Conservation (phyloP, 2,329 filamentous ascomycete species). For the Aspergillus fijiensis region DNA sequence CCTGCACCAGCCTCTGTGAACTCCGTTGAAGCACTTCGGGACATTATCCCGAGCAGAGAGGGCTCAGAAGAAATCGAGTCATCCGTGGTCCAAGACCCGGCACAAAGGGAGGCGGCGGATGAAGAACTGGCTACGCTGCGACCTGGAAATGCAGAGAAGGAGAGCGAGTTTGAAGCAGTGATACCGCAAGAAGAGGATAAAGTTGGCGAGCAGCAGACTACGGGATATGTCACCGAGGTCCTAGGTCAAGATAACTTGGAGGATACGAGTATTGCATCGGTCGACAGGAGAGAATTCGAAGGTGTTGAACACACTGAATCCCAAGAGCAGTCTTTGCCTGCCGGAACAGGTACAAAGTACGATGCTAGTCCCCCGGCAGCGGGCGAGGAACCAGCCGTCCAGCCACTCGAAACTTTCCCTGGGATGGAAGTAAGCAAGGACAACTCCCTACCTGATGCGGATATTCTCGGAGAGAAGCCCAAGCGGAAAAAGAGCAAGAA, state of each 20-base stretch:
- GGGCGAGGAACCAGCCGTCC: constrained; percentile 22
- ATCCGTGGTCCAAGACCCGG: constrained; percentile 7
- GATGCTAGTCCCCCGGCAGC: constrained; percentile 12
- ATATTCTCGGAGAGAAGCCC: constrained; percentile 6
- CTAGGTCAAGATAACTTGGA: not conserved
- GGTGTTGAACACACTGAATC: not conserved
- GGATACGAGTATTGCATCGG: not conserved
- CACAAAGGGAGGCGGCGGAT: constrained; percentile 4
- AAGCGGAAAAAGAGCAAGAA: constrained; percentile 29
- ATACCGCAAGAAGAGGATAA: not conserved
- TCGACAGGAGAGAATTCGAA: not conserved
- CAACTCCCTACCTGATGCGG: constrained; percentile 4
- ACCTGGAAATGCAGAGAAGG: not conserved
- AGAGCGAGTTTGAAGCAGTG: not conserved
- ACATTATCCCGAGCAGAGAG: constrained; percentile 4
- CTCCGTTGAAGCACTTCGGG: constrained; percentile 19
- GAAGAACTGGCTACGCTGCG: not conserved
- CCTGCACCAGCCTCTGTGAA: constrained; percentile 10
- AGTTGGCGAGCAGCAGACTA: not conserved
- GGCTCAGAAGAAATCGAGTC: constrained; percentile 5
- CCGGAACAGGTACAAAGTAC: not conserved
- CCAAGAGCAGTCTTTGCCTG: not conserved
- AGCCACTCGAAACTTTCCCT: constrained; percentile 8
- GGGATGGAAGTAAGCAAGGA: constrained; percentile 6
- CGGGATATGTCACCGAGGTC: not conserved